Base-by-base conservation (phyloP, 768 basidiomycete species). In the Cystofilobasidium bisporidii region DNA sequence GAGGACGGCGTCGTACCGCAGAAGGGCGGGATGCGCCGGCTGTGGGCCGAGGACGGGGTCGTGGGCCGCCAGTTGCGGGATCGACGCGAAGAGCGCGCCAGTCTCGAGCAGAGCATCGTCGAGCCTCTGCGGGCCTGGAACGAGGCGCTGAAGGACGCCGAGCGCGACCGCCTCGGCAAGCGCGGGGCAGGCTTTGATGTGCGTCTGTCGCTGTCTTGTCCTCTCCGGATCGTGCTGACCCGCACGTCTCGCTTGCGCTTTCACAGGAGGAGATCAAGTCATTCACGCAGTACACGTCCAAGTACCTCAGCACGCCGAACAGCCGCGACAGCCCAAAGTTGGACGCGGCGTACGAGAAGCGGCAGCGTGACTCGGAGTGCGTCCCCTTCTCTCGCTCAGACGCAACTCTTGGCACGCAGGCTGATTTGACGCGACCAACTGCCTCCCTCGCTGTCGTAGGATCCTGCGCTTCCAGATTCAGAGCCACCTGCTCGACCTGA, bases 191-290 rank as follows among this genome's bases (percentile, higher is more conserved):
- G 67, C 12, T 68, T 43, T 14, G 67, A 68, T 26, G 66, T 67
- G 24, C 53, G 65, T 56, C 40, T 10, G 17, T 6, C 14, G 24
- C 2, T 11, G 8, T 1, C 28, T 22, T 32, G n/a, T n/a, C 9
- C 20, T 9, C 1, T 0, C 24, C 5, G n/a, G 5, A 20, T n/a
- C 18, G 10, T 48, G 56, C 43, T 59, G 64, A 43, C 32, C 38
- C 40, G 18, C 17, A 33, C 20, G 33, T 14, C 30, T 32, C 22
- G 24, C 22, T 33, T 61, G 6, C 17, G 32, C 20, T 15, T 30
- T 15, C 20, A 20, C 47, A 67, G 67, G 67, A 68, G 33, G 67
- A 68, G 56, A 57, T 48, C 33, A 68, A 68, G 45, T 24, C 61
- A 0, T 59, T 57, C 26, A 32, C 57, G 28, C 22, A 28, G 26